Conservation (phyloP, 2,329 filamentous ascomycete species). For the Fusarium clavum region DNA sequence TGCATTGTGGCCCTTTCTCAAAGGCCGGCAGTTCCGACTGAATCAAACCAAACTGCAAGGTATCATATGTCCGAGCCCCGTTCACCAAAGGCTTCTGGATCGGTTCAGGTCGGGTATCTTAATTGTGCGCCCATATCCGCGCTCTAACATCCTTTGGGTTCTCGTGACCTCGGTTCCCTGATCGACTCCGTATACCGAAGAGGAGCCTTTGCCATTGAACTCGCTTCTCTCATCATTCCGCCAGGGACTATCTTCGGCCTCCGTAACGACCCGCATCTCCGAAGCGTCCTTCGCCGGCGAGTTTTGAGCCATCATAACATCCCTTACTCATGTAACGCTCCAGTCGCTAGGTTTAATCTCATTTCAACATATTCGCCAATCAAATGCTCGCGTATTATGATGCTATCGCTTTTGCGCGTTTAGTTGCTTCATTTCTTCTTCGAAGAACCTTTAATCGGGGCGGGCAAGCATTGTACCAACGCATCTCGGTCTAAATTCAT, state of each 20-base stretch:
- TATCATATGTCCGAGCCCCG: conserved; percentile 23
- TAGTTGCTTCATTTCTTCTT: conserved; percentile 47
- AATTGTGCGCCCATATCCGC: conserved; percentile 10
- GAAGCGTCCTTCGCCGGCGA: background rate
- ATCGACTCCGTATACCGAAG: conserved; percentile 12
- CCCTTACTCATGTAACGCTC: conserved; percentile 10
- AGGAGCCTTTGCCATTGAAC: background rate
- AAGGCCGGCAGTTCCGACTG: conserved; percentile 13
- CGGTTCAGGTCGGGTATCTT: conserved; percentile 11
- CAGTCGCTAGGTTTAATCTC: conserved; percentile 33
- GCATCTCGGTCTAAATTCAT: conserved; percentile 63
- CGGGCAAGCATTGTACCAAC: conserved; percentile 64
- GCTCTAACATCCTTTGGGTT: conserved; percentile 6
- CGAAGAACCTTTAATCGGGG: conserved; percentile 63
- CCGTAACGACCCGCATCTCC: conserved; percentile 21
- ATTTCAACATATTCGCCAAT: conserved; percentile 16
- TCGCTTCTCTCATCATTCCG: conserved; percentile 4
- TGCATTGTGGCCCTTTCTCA: conserved; percentile 1
- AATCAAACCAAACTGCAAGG: conserved; percentile 15
- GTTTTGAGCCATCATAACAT: conserved; percentile 6
- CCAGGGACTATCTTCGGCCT: conserved; percentile 24
- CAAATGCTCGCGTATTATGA: conserved; percentile 18
- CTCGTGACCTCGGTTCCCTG: conserved; percentile 2
- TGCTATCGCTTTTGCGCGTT: conserved; percentile 7
- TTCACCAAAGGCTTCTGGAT: conserved; percentile 11